Percentiles rank a stretch among this genome's conserved stretches.
Conservation (phyloP, 1,284 basidiomycete genomes). For the Leccinum pallidistipes region DNA sequence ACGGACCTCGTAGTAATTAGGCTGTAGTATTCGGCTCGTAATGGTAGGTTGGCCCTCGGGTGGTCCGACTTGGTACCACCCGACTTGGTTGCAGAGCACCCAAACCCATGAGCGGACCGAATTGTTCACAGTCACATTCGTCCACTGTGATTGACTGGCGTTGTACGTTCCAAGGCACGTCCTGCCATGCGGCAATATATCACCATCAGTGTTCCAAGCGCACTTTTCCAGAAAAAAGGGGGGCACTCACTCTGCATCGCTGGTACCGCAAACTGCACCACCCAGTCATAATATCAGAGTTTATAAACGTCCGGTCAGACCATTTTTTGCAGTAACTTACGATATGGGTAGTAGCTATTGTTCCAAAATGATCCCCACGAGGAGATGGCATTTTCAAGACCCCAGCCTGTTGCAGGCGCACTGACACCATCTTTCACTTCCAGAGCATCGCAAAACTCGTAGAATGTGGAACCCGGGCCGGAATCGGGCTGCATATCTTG, state of each 20-base stretch:
- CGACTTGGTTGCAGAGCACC: not conserved
- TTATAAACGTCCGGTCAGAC: not conserved
- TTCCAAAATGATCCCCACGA: not conserved
- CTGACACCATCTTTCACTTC: not conserved
- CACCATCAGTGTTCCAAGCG: not conserved
- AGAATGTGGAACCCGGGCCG: conserved; percentile 48
- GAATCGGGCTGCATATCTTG: conserved; percentile 41
- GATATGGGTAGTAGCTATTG: not conserved
- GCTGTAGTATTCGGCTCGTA: not conserved
- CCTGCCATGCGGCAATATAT: conserved; percentile 24
- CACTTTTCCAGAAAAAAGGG: not conserved
- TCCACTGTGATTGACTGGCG: conserved; percentile 38
- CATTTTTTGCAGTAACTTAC: not conserved
- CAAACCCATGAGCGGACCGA: conserved; percentile 42
- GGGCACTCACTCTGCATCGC: conserved; percentile 38
- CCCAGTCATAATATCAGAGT: not conserved
- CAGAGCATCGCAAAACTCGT: conserved; percentile 57
- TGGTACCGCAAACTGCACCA: not conserved
- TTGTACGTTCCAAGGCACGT: conserved; percentile 49
- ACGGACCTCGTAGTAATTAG: conserved; percentile 44
- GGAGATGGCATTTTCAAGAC: not conserved
- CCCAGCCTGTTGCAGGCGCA: conserved; percentile 16
- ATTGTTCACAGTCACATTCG: conserved; percentile 42
- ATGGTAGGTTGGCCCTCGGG: conserved; percentile 34
- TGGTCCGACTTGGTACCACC: conserved; percentile 32